A percentile compares a stretch with the other conserved stretches of the same genome.
Conservation (phyloP, 2,329 filamentous ascomycete species). For the Alternaria sp. region DNA sequence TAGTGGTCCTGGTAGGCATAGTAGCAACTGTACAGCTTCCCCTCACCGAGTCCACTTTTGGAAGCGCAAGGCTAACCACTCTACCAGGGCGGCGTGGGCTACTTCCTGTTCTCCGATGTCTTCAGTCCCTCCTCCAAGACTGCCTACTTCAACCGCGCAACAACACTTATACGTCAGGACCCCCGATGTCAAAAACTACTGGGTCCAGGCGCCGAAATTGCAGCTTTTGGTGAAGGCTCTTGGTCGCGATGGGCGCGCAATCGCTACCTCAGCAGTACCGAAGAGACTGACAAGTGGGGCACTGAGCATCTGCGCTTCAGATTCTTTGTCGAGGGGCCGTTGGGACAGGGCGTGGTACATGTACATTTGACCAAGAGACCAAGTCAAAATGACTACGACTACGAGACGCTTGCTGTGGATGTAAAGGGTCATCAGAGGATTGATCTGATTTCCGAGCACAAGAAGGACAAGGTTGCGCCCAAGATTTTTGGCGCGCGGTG, state of each 20-base stretch:
- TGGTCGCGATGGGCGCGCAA: constrained; percentile 79
- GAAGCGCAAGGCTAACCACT: constrained; percentile 3
- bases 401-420: constrained; percentile 81
- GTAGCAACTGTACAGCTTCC: constrained; percentile 70
- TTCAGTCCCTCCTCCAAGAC: constrained; percentile 75
- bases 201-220: constrained; percentile 75
- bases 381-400: constrained; percentile 73
- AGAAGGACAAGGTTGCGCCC: constrained; percentile 36
- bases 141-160: constrained; percentile 84
- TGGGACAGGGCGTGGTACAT: constrained; percentile 74
- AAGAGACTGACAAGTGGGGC: constrained; percentile 74
- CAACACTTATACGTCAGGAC: constrained; percentile 78
- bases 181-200: constrained; percentile 74
- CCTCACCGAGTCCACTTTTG: background rate
- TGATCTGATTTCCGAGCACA: constrained; percentile 41
- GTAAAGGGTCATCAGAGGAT: constrained; percentile 68
- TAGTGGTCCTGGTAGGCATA: constrained; percentile 76
- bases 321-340: constrained; percentile 82
- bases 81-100: constrained; percentile 71
- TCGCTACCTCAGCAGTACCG: constrained; percentile 65
- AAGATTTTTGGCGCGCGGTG: constrained; percentile 48
- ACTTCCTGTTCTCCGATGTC: constrained; percentile 47
- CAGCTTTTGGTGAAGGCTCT: constrained; percentile 81
- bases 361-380: constrained; percentile 77
- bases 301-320: constrained; percentile 83